Conservation (phyloP, 192 early-diverging fungal genomes). For the Entomortierella parvispora region DNA sequence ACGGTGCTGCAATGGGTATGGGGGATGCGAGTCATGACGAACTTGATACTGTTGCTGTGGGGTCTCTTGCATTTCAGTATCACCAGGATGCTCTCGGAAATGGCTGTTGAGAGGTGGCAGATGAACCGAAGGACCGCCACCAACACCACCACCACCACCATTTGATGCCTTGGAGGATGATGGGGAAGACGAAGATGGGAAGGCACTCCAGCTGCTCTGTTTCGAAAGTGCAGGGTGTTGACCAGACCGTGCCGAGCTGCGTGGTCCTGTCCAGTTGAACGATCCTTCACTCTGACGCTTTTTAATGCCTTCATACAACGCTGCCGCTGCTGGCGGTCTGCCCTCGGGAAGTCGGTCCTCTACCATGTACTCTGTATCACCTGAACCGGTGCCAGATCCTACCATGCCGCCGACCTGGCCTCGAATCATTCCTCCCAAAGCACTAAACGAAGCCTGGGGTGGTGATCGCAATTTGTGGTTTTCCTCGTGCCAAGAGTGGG, state of each 20-base stretch:
- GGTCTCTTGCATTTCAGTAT: conserved; percentile 36
- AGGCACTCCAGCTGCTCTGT: conserved; percentile 26
- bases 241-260: background rate
- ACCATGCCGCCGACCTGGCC: background rate
- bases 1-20: conserved; percentile 14
- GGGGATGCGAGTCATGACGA: background rate
- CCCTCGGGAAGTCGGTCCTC: conserved; percentile 17
- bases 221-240: conserved; percentile 11
- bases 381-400: background rate
- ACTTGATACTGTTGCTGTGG: too few relatives aligned
- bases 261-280: conserved; percentile 10
- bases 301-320: background rate
- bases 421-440: background rate
- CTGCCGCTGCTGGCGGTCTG: background rate
- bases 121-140: background rate
- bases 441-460: background rate
- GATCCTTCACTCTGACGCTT: conserved; percentile 22
- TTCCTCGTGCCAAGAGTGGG: conserved; percentile 11
- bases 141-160: background rate
- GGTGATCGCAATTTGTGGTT: background rate
- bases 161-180: background rate
- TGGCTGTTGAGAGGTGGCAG: conserved; percentile 1
- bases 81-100: background rate
- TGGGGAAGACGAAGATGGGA: background rate
- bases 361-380: conserved; percentile 21